A percentile compares a stretch with the other conserved stretches of the same genome.
phyloP scores from a whole-genome alignment of 2,329 filamentous ascomycete genomes.

The Penicillium brevicompactum region DNA sequence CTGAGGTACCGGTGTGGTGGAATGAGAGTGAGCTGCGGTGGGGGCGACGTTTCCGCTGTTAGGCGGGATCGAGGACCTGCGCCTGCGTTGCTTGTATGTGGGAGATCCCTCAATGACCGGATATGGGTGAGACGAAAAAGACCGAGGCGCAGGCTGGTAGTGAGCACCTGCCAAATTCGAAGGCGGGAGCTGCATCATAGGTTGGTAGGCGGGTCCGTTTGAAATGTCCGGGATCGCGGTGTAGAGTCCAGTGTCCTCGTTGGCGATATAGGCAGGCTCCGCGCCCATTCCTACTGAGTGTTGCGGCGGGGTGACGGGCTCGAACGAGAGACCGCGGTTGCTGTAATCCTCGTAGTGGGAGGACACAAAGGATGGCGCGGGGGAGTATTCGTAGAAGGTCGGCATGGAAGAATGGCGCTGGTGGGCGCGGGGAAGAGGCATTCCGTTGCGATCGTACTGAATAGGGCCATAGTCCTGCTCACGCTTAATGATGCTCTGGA shows the following conservation, averaged over 20 bases:
- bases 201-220: conserved; percentile 75
- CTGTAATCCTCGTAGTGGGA: conserved; percentile 98
- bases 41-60: conserved; percentile 72
- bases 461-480: conserved; percentile 81
- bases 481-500: conserved; percentile 78
- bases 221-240: conserved; percentile 86
- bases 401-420: conserved; percentile 99
- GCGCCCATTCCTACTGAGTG: conserved; percentile 77
- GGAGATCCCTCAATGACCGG: conserved; percentile 97
- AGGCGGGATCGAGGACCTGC: conserved; percentile 88
- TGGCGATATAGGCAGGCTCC: conserved; percentile 96
- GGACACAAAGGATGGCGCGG: conserved; percentile 96
- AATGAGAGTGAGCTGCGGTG: conserved; percentile 49
- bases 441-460: conserved; percentile 90
- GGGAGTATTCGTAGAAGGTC: conserved; percentile 96
- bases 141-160: conserved; percentile 70
- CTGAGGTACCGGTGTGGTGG: conserved; percentile 38
- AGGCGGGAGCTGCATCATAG: conserved; percentile 86
- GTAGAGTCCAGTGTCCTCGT: conserved; percentile 95
- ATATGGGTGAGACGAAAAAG: conserved; percentile 78
- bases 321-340: conserved; percentile 92
- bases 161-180: conserved; percentile 80
- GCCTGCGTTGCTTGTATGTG: conserved; percentile 95
- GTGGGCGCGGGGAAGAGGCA: conserved; percentile 79
- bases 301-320: conserved; percentile 94